These are phyloP conservation scores for Suhomyces bribrorum DNA, from an alignment of 1,139 yeast species.

Conservation along the genomic window DNA sequence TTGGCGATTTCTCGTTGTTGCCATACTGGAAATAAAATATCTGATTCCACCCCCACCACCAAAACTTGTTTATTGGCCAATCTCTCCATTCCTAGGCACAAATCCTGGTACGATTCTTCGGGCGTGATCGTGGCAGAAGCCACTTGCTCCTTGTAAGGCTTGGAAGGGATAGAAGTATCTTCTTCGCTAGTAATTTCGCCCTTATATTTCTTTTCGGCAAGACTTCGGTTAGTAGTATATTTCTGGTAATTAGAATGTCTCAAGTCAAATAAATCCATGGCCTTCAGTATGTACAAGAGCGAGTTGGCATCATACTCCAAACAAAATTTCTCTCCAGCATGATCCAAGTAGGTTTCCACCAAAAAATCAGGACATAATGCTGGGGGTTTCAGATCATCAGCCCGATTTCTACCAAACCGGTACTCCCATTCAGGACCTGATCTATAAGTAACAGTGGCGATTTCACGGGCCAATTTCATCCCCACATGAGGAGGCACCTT, in stretches of 20 bases:
- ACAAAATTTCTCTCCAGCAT: conserved; percentile 92
- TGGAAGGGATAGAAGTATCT: conserved; percentile 46
- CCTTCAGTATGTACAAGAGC: conserved; percentile 80
- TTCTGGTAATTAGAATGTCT: conserved; percentile 51
- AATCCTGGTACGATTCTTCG: conserved; percentile 60
- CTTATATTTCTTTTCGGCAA: conserved; percentile 32
- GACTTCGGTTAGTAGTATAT: conserved; percentile 43
- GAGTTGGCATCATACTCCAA: conserved; percentile 91
- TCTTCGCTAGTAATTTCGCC: conserved; percentile 12
- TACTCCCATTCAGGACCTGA: conserved; percentile 98
- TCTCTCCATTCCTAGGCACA: conserved; percentile 62
- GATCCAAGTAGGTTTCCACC: conserved; percentile 90
- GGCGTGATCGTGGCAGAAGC: conserved; percentile 38
- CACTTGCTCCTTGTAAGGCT: conserved; percentile 58
- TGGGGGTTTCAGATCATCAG: conserved; percentile 76
- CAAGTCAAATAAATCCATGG: conserved; percentile 91
- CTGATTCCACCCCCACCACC: conserved; percentile 90
- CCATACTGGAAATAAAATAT: conserved; percentile 90
- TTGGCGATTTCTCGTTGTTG: conserved; percentile 83
- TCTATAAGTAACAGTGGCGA: conserved; percentile 90
- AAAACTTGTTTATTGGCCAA: conserved; percentile 66
- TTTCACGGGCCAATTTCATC: conserved; percentile 90
- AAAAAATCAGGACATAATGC: conserved; percentile 91
- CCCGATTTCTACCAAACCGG: conserved; percentile 84
- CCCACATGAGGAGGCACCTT: conserved; percentile 88